Percentiles rank a stretch among this genome's conserved stretches.
phyloP scores from a whole-genome alignment of 225 moss, liverwort and hornwort genomes.

The Pseudoscleropodium purum region DNA sequence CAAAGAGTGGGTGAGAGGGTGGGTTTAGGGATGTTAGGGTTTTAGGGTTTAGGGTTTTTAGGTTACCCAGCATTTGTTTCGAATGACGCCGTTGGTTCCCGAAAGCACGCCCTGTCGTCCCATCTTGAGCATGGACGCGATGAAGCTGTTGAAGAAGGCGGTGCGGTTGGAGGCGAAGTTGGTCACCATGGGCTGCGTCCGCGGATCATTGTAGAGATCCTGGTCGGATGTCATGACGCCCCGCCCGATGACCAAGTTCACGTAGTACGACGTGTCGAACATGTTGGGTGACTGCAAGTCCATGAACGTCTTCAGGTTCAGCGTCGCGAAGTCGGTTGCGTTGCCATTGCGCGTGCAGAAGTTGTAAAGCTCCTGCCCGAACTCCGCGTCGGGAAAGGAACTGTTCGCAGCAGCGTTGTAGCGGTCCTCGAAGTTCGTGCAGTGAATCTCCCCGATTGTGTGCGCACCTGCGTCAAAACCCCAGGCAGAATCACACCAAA shows the following conservation, averaged over 20 bases:
- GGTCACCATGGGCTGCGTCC: constrained; percentile 25
- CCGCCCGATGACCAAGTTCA: constrained; percentile 21
- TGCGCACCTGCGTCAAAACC: constrained; percentile 8
- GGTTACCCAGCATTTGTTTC: constrained; percentile 39
- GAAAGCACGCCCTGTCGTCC: constrained; percentile 35
- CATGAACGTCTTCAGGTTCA: constrained; percentile 25
- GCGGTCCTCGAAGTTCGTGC: constrained; percentile 28
- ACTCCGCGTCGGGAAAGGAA: constrained; percentile 13
- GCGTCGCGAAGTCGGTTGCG: constrained; percentile 6
- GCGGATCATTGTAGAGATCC: constrained; percentile 18
- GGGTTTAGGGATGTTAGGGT: not conserved
- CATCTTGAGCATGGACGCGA: constrained; percentile 19
- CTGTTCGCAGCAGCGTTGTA: not conserved
- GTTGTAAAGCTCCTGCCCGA: constrained; percentile 15
- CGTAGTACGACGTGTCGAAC: constrained; percentile 34
- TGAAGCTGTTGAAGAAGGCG: constrained; percentile 22
- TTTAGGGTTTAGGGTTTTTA: not conserved
- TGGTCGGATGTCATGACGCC: constrained; percentile 45
- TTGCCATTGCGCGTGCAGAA: constrained; percentile 27
- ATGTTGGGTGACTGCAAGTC: constrained; percentile 31
- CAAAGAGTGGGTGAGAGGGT: not conserved
- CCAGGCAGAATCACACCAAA: not conserved
- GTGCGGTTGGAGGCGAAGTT: constrained; percentile 17
- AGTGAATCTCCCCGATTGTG: constrained; percentile 38
- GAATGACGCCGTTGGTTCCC: constrained; percentile 44